Evolutionary conservation across 2,329 filamentous ascomycete species (phyloP), one percentile per base, ranked within the genome.

Genomic region (Cladophialophora chaetospira): DNA sequence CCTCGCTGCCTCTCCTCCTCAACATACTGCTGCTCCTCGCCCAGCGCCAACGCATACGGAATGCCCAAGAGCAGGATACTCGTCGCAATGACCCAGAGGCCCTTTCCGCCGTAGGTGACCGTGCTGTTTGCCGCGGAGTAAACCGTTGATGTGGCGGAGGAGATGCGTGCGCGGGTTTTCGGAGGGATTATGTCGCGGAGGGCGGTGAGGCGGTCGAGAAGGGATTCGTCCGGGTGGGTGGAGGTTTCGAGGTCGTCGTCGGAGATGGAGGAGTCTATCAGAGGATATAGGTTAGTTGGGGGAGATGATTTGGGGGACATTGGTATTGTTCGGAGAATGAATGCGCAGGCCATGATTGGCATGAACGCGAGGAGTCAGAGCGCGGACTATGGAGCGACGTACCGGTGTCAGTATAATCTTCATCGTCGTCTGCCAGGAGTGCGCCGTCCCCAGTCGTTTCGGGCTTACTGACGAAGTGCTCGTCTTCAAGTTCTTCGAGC

Each of bases 1-100:
- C 88, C 87, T 84, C 92, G 91, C 79, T 97, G 93, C 75, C 91
- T 86, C 85, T 99, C 94, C 91, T 97, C 95, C 80, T 96, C 93
- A 64, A 93, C 82, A 73, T 96, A 86, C 80, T 96, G 90, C 82
- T 97, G 91, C 80, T 99, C 94, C 81, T 99, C 94, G 63, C 88
- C 87, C 72, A 91, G 93, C 57, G 91, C 93, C 66, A 99, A 80
- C 57, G 91, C 92, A 81, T 91, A 97, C 54, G 94, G 94, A 49
- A 97, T 91, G 67, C 91, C 92, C 63, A 97, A 78, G 71, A 99
- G 79, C 70, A 99, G 83, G 58, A 90, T 91, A 61, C 88, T 92
- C 63, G 92, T 96, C 75, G 87, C 91, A 57, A 99, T 79, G 54
- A 97, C 86, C 91, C 91, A 99, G 66, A 96, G 80, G 53, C 89